Evolutionary conservation across 441 rosid species (phyloP), one percentile per base, ranked within the genome.

Genomic region (Adansonia gregorii): DNA sequence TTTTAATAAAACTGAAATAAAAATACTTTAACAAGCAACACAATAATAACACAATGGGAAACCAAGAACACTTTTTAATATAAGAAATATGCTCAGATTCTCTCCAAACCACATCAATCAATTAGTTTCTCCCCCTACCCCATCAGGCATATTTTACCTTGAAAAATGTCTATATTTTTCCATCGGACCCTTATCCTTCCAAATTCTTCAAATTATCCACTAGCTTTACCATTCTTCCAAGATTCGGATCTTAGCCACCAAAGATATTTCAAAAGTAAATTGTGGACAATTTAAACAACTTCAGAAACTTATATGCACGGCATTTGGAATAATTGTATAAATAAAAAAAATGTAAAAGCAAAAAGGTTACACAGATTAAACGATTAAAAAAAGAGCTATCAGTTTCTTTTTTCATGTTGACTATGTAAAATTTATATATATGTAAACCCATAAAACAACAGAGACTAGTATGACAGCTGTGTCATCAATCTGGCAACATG

Each of bases 391-490:
- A 60, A 20, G n/a, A 22, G 39, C 7, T 24, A 60, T 60, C 41
- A 60, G 3, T 59, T 59, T 8, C 8, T 3, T 9, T 24, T 24
- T 11, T 24, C 66, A 60, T 22, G 41, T 98, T 8, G 9, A 10
- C 12, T 1, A 24, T 24, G 27, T 60, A 24, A 60, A 24, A 11
- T 11, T 4, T 24, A 35, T 35, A 35, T 35, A 35, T 31, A 31
- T 31, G 11, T 24, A 15, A 24, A 60, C 12, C 24, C 3, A 24
- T 3, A 24, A 60, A 60, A 60, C n/a, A 60, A 60, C 15, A 60
- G 8, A 4, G 8, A 35, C 41, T 27, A 4, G 41, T 24, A 60
- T 60, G 41, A 24, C 5, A 60, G 41, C 27, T 24, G 27, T 60
- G n/a, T 24, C 66, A 60, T 60, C 65, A 60, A 24, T 11, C n/a